Evolutionary conservation across 2,329 filamentous ascomycete species (phyloP), one percentile per base, ranked within the genome.

Genomic region (Xylaria sp.): DNA sequence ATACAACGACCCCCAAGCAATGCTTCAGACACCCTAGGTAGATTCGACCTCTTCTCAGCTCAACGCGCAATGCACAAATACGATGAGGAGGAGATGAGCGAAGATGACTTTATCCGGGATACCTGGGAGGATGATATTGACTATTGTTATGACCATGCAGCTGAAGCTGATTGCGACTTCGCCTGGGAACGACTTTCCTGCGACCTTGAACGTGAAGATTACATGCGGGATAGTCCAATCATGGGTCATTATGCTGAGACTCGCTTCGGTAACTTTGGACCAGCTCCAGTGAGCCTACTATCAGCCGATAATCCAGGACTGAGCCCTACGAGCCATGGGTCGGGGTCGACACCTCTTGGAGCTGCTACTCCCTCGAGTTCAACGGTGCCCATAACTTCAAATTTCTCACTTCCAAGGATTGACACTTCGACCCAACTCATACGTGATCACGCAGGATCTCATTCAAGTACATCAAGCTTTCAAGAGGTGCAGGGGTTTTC

Each of bases 101-200:
- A 69, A 2, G 71, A 61, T 15, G 72, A 73, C n/a, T 78, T 80
- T 2, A 61, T 67, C n/a, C 71, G 75, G 25, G 83, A 84, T 71
- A 89, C 81, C 71, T 91, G 89, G 89, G 89, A 91, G 72, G 88
- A 90, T 59, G 88, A 88, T 68, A 90, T 91, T 67, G 89, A 91
- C 74, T 91, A 90, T 76, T 90, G 87, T 74, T 91, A 91, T 73
- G 88, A 90, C 70, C 87, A 91, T 71, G 89, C 88, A 70, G 87
- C 85, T 13, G 89, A 91, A 75, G 89, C 88, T 7, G 82, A 90
- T 76, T 90, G 87, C 73, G 85, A 90, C 68, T 90, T 89, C 71
- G 85, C 88, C 50, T 90, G 88, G 88, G 86, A 89, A 65, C 84
- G 85, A 17, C 80, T 83, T 2, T 89, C 87, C 0, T 72, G 85